Evolutionary conservation across 805 yeast genomes (phyloP), one percentile per base, ranked within the genome.

Genomic region (Myxozyma mucilagina): DNA sequence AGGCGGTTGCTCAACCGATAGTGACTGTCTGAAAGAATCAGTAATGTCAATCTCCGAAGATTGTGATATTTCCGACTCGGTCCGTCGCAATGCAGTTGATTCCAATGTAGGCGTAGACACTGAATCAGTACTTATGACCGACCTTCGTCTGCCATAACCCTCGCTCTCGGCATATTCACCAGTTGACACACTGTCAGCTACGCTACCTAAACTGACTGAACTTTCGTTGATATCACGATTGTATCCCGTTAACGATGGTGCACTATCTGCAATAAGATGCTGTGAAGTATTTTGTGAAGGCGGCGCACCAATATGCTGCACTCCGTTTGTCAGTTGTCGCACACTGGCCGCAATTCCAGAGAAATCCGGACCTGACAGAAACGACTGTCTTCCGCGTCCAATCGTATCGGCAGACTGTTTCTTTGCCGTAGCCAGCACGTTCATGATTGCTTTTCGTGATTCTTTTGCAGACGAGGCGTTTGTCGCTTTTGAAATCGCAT

Each of bases 401-500:
- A 62, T 59, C 13, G 64, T 43, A n/a, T 62, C 65, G 4, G 35
- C 55, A 7, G 65, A 62, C 47, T 54, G 60, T n/a, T 51, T 47
- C 54, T 62, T 62, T 18, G 65, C 65, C 18, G 65, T 65, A 1
- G 65, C 64, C 39, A 62, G 36, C 3, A 62, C 65, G 29, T 53
- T 53, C 47, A 62, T 18, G 20, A 62, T 59, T 47, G 64, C 65
- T 34, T 59, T 62, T 29, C 65, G 59, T 10, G 64, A 55, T 35
- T 62, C 65, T 31, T 60, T 57, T 6, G 57, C 59, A 29, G 57
- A 20, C 8, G 57, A 9, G 9, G 57, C 60, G 14, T 47, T 47
- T 18, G 64, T 52, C 4, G 66, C 66, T 42, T 63, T 63, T 8
- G 66, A 47, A n/a, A 63, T 53, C n/a, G 64, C 66, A n/a, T 63